Evolutionary conservation across 164 flowering plant species (phyloP).

Genomic region (Hamamelis virginiana): DNA sequence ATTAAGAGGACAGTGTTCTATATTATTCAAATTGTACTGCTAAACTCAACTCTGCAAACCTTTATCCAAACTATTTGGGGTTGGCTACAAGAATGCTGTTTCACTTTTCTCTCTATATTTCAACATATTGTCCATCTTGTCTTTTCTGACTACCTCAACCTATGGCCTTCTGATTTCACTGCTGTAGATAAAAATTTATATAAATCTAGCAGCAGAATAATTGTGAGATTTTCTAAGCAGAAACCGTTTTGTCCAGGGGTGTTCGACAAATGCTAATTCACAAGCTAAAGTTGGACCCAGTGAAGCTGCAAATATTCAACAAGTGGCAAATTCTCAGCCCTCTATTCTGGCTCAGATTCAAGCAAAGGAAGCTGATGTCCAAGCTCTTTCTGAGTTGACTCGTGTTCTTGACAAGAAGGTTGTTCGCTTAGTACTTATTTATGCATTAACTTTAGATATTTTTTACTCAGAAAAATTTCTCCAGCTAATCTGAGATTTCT

Average conservation of each 20-base stretch:
- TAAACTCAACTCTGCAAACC: too few species aligned
- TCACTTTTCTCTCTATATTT: too few species aligned
- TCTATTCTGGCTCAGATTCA: constrained; percentile 45
- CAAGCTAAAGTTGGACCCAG: constrained; percentile 42
- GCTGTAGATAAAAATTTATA: not conserved
- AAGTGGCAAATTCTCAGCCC: constrained; percentile 40
- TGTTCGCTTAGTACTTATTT: not conserved
- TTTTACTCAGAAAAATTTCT: too few species aligned
- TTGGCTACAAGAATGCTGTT: too few species aligned
- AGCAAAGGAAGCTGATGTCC: constrained; percentile 68
- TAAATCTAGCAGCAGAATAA: not conserved
- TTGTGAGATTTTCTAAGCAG: too few species aligned
- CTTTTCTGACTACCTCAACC: constrained; percentile 1
- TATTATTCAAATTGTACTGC: too few species aligned
- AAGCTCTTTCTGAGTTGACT: constrained; percentile 53
- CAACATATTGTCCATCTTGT: not conserved
- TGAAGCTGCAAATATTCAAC: constrained; percentile 36
- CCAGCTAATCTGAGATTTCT: too few species aligned
- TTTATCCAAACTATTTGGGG: too few species aligned
- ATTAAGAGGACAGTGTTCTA: not conserved
- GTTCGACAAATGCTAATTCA: constrained; percentile 28
- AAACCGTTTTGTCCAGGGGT: constrained; percentile 31
- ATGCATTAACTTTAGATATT: not conserved
- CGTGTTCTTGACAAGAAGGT: constrained; percentile 77
- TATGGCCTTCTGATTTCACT: not conserved